Base-by-base conservation (phyloP, 306 rosid species). In the Gillenia trifoliata region DNA sequence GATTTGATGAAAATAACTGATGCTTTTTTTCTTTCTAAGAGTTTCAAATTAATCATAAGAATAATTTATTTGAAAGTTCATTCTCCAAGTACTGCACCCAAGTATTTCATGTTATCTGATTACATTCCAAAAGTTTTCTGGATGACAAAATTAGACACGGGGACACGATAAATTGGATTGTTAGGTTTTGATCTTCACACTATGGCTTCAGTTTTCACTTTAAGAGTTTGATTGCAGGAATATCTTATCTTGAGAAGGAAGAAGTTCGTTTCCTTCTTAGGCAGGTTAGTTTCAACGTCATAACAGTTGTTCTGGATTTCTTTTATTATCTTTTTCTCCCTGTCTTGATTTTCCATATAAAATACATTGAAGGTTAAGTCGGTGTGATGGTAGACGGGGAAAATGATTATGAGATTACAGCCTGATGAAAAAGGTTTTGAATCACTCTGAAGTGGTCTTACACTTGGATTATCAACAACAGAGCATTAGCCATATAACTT, bases 191-290 rank as follows among this genome's bases (percentile, higher is more conserved):
- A 68, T n/a, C 41, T 59, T 36, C 25, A 16, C 59, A 15, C 36
- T 28, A 30, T 28, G 79, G 49, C 68, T 60, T 79, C 68, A 66
- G 36, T 78, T 60, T 79, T 85, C 75, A 81, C 82, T 59, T 54
- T 78, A 50, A 49, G 62, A 67, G 49, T 86, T 85, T 83, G 66
- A 34, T 73, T 83, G 91, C 79, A 95, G 99, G 99, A 72, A 82
- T 85, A 77, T 88, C 99, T 57, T 90, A 95, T 85, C 75, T 76
- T 70, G 99, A 95, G 92, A 95, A 95, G 91, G 99, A 92, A 89
- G 96, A 95, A 84, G 98, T 95, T 30, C 99, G 99, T 17, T 45
- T 85, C 74, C 98, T 95, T 66, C 97, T 95, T 75, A 89, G 98
- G 77, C 86, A 85, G 99, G 99, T 95, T 86, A 75, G 93, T 86